These are phyloP conservation scores for Excoecaria cochinchinensis DNA, from an alignment of 345 rosid genomes.

Conservation along the genomic window DNA sequence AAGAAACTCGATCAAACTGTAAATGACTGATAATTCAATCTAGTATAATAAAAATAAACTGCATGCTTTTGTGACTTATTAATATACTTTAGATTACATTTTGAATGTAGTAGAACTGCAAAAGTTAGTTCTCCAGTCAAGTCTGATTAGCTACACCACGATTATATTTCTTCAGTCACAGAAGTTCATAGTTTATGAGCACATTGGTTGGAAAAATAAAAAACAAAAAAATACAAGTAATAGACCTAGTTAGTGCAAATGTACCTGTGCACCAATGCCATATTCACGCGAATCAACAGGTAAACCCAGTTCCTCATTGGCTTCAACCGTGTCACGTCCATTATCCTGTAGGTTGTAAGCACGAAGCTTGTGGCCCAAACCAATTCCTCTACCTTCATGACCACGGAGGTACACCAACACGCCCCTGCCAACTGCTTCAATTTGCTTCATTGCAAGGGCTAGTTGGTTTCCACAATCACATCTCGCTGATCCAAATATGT, in stretches of 20 bases:
- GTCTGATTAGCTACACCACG: background rate
- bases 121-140: background rate
- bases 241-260: no score
- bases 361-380: constrained; percentile 78
- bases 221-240: no score
- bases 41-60: background rate
- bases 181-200: background rate
- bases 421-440: constrained; percentile 65
- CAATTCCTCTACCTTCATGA: constrained; percentile 84
- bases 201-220: no score
- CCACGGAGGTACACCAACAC: constrained; percentile 72
- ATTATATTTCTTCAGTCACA: background rate
- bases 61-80: background rate
- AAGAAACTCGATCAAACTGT: background rate
- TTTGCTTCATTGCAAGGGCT: constrained; percentile 75
- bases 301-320: constrained; percentile 79
- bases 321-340: constrained; percentile 78
- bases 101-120: background rate
- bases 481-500: constrained; percentile 71
- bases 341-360: constrained; percentile 78
- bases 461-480: constrained; percentile 72
- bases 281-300: constrained; percentile 90
- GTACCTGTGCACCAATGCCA: constrained; percentile 93
- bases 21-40: background rate
- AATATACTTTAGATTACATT: background rate